These are phyloP conservation scores for Epichloe coenophiala DNA, from an alignment of 2,329 filamentous ascomycete species.

Conservation along the genomic window DNA sequence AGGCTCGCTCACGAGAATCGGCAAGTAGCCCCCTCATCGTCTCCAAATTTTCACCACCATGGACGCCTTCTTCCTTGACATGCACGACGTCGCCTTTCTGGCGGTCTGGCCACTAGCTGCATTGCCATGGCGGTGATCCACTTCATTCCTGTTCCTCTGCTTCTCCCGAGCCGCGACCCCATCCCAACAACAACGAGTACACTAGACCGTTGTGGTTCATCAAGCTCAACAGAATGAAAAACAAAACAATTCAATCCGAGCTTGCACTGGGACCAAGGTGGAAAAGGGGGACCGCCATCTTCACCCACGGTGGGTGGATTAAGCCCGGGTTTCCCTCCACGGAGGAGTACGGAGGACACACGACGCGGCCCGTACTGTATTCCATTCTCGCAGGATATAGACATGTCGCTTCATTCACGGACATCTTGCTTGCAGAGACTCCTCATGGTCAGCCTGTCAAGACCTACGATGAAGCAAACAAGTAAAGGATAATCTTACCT, in stretches of 20 bases:
- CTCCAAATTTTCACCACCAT: background rate
- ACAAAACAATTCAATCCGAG: no score
- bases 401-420: no score
- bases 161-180: background rate
- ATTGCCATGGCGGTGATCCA: background rate
- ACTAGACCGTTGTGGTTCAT: no score
- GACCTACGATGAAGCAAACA: no score
- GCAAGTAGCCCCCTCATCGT: background rate
- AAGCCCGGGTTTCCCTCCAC: background rate
- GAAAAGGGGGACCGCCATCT: background rate
- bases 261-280: no score
- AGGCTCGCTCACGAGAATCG: background rate
- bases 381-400: no score
- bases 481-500: no score
- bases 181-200: background rate
- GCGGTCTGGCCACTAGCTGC: background rate
- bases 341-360: no score
- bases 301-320: background rate
- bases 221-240: no score
- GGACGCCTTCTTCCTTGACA: background rate
- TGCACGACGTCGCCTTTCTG: background rate
- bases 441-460: no score
- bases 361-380: no score
- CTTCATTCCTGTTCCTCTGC: background rate
- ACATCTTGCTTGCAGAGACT: background rate